These are phyloP conservation scores for Francoa sonchifolia DNA, from an alignment of 441 rosid species.

Conservation along the genomic window DNA sequence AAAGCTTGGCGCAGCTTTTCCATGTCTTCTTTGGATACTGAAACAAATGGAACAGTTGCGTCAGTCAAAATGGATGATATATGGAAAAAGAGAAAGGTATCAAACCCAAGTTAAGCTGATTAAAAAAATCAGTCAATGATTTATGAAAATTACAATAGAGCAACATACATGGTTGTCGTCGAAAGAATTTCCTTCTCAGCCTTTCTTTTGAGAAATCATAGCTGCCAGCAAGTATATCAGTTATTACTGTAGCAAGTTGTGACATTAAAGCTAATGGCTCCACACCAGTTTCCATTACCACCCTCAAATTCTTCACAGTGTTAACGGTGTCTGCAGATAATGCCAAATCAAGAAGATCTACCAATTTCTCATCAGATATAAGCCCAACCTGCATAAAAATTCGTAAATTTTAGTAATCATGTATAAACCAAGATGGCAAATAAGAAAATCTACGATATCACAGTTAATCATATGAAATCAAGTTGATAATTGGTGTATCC, in stretches of 20 bases:
- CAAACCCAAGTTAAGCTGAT: no score
- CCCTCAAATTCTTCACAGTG: constrained; percentile 75
- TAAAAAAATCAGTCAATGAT: no score
- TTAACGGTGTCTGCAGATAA: constrained; percentile 97
- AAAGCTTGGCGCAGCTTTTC: constrained; percentile 91
- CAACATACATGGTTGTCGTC: constrained; percentile 47
- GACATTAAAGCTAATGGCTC: constrained; percentile 98
- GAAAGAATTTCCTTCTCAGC: constrained; percentile 68
- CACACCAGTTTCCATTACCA: constrained; percentile 88
- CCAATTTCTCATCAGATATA: constrained; percentile 88
- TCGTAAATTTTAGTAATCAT: constrained; percentile 7
- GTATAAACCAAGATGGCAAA: no score
- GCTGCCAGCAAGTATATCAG: constrained; percentile 89
- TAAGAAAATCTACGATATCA: no score
- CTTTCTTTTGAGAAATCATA: constrained; percentile 74
- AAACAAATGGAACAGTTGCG: constrained; percentile 12
- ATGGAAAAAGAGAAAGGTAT: no score
- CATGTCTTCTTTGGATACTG: constrained; percentile 95
- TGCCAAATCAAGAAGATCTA: constrained; percentile 98
- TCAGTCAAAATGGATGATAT: no score
- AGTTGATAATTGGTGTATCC: no score
- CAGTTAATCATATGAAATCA: no score
- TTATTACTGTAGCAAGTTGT: constrained; percentile 94
- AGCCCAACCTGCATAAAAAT: constrained; percentile 64
- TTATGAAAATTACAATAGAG: not conserved